Conservation (phyloP, 768 basidiomycete genomes). For the Termitomyces titanicus region DNA sequence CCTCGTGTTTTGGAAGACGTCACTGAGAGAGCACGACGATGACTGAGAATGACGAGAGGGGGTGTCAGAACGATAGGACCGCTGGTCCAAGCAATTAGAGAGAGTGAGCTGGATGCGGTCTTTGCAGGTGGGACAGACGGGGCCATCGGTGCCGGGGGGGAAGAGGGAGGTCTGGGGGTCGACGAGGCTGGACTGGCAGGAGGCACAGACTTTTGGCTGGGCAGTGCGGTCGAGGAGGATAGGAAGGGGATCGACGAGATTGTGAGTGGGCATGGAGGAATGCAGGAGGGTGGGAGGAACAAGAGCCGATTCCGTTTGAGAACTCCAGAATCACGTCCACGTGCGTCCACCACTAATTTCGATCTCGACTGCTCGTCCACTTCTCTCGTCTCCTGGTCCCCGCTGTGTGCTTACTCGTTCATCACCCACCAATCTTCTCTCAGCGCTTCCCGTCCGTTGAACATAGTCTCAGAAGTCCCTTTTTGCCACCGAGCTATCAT, state of each 20-base stretch:
- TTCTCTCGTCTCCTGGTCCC: too few species aligned
- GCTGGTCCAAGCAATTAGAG: conserved; percentile 15
- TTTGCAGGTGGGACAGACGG: conserved; percentile 49
- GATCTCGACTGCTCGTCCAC: too few species aligned
- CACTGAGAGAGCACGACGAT: conserved; percentile 22
- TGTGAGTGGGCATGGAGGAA: conserved; percentile 49
- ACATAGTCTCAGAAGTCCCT: too few species aligned
- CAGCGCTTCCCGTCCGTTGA: background rate
- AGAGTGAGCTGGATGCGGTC: conserved; percentile 31
- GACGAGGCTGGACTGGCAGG: conserved; percentile 39
- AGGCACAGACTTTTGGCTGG: conserved; percentile 42
- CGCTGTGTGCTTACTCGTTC: too few species aligned
- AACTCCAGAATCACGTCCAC: conserved; percentile 8
- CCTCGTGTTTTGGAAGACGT: conserved; percentile 28
- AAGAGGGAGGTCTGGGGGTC: conserved; percentile 23
- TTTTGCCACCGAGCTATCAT: too few species aligned
- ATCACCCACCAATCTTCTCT: too few species aligned
- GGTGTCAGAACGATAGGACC: conserved; percentile 21
- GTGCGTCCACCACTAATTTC: conserved; percentile 6
- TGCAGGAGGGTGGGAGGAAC: conserved; percentile 5
- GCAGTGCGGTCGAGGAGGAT: conserved; percentile 21
- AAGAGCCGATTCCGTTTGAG: background rate
- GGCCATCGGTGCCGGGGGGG: conserved; percentile 24
- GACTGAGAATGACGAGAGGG: conserved; percentile 21
- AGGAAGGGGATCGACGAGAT: conserved; percentile 22